phyloP scores from a whole-genome alignment of 768 basidiomycete species.

The Pulveroboletus ravenelii region DNA sequence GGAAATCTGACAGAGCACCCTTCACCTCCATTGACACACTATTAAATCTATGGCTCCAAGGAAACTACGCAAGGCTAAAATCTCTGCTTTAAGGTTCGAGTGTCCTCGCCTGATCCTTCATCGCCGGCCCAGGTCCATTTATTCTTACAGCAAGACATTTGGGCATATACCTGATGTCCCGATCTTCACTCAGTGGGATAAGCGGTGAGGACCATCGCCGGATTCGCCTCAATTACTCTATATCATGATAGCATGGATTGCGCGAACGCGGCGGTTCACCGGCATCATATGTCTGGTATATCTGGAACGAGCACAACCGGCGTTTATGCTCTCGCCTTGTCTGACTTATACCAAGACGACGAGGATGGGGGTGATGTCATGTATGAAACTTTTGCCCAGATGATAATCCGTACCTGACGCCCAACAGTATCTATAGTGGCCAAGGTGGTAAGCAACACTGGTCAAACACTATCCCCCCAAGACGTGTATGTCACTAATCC shows the following conservation, averaged over 20 bases:
- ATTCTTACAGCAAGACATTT: slow-evolving; percentile 15
- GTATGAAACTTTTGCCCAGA: slow-evolving; percentile 10
- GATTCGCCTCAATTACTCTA: not conserved
- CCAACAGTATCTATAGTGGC: slow-evolving; percentile 26
- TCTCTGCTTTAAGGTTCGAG: not conserved
- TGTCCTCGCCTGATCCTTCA: not conserved
- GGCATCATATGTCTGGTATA: slow-evolving; percentile 14
- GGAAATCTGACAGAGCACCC: too few species aligned
- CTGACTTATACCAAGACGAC: slow-evolving; percentile 20
- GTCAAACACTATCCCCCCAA: slow-evolving; percentile 9
- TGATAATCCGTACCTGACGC: not conserved
- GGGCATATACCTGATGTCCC: slow-evolving; percentile 24
- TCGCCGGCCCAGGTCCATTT: not conserved
- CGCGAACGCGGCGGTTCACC: slow-evolving; percentile 16
- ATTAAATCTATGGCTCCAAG: too few species aligned
- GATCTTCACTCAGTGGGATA: slow-evolving; percentile 17
- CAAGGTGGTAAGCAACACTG: slow-evolving; percentile 18
- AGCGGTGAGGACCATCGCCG: slow-evolving; percentile 12
- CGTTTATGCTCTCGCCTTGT: slow-evolving; percentile 17
- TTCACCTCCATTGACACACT: not conserved
- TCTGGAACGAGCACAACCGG: slow-evolving; percentile 12
- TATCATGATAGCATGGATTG: slow-evolving; percentile 6
- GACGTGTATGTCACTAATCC: slow-evolving; percentile 15
- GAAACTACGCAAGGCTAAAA: too few species aligned
- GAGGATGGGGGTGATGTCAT: slow-evolving; percentile 25